Conservation (phyloP, 2,329 filamentous ascomycete genomes). For the Ophiostoma populinum region DNA sequence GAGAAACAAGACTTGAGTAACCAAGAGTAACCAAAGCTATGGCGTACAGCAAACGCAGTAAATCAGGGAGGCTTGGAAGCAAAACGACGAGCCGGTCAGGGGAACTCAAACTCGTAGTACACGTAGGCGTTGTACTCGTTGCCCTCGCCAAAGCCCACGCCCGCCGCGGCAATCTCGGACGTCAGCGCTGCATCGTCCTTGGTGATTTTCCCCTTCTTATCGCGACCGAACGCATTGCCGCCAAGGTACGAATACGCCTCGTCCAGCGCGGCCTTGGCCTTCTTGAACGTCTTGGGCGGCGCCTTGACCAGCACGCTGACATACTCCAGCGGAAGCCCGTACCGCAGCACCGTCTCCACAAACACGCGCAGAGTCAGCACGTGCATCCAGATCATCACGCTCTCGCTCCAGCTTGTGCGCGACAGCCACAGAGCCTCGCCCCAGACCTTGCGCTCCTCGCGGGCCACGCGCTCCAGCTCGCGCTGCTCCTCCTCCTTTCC, state of each 20-base stretch:
- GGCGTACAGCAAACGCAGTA: too few species aligned
- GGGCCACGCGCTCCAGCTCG: constrained; percentile 65
- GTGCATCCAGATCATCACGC: constrained; percentile 91
- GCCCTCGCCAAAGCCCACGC: constrained; percentile 48
- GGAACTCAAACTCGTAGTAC: constrained; percentile 86
- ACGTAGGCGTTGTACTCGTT: constrained; percentile 90
- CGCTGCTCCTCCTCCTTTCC: constrained; percentile 76
- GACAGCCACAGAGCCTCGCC: constrained; percentile 77
- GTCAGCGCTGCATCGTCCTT: constrained; percentile 72
- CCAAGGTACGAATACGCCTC: constrained; percentile 77
- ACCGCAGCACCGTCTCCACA: constrained; percentile 93
- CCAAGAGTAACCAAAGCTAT: too few species aligned
- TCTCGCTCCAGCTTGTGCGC: constrained; percentile 87
- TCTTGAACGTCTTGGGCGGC: constrained; percentile 52
- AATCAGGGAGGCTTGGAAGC: too few species aligned
- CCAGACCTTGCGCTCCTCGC: constrained; percentile 82
- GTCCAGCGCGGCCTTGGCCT: constrained; percentile 65
- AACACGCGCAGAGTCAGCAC: constrained; percentile 83
- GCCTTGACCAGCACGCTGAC: constrained; percentile 60
- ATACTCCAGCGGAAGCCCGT: constrained; percentile 82
- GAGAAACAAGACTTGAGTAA: too few species aligned
- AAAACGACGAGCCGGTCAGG: constrained; percentile 16
- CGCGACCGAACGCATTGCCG: constrained; percentile 81
- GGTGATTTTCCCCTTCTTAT: constrained; percentile 82
- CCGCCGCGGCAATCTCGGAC: constrained; percentile 69